These are phyloP conservation scores for Plantago rigida DNA, from an alignment of 305 asterid species.

Conservation along the genomic window DNA sequence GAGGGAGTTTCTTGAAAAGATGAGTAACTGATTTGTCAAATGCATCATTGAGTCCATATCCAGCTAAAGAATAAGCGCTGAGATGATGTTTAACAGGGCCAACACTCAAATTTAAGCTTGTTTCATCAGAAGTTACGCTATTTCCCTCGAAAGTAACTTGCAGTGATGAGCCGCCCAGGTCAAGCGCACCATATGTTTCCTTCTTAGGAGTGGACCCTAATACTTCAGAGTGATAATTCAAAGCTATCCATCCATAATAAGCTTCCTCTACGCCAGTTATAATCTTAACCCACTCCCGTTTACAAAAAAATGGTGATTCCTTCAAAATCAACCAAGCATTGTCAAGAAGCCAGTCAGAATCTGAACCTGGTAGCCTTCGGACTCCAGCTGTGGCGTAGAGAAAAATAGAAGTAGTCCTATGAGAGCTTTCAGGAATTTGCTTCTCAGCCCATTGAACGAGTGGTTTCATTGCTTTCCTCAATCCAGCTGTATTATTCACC, in stretches of 20 bases:
- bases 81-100: conserved; percentile 54
- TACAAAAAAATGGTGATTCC: conserved; percentile 47
- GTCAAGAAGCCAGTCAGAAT: conserved; percentile 60
- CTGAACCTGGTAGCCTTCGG: conserved; percentile 53
- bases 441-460: conserved; percentile 59
- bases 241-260: conserved; percentile 62
- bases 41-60: conserved; percentile 69
- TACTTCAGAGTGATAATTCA: conserved; percentile 47
- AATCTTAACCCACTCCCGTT: conserved; percentile 59
- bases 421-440: conserved; percentile 51
- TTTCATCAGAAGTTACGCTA: conserved; percentile 28
- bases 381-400: conserved; percentile 70
- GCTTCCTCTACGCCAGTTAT: conserved; percentile 64
- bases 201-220: conserved; percentile 49
- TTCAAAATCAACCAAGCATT: conserved; percentile 55
- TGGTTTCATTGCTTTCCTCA: conserved; percentile 44
- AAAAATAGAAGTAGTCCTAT: conserved; percentile 48
- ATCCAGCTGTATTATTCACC: conserved; percentile 47
- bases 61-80: conserved; percentile 57
- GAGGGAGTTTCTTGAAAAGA: conserved; percentile 42
- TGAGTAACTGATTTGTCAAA: conserved; percentile 57
- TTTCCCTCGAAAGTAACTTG: conserved; percentile 62
- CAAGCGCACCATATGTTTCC: conserved; percentile 64
- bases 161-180: conserved; percentile 68
- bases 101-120: conserved; percentile 46